Percentiles rank a stretch among this genome's conserved stretches.
Evolutionary conservation across 1,284 basidiomycete genomes (phyloP).

Genomic region (Lignosus rhinocerotis): DNA sequence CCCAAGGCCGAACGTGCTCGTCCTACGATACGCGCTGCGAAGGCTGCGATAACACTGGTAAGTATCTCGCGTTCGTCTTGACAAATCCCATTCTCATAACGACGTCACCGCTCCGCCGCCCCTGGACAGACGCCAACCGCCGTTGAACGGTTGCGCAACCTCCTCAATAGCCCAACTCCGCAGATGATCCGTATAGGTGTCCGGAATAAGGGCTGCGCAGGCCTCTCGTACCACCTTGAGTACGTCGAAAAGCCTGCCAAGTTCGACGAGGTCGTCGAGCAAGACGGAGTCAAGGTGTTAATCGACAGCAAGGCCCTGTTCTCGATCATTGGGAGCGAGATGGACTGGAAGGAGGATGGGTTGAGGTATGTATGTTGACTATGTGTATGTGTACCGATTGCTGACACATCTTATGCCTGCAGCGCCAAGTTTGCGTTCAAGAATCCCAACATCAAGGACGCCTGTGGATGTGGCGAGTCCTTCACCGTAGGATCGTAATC

Average conservation of each 20-base stretch:
- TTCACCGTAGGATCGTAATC: constrained; percentile 55
- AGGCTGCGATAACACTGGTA: constrained; percentile 84
- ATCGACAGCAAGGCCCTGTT: constrained; percentile 98
- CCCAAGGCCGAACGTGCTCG: constrained; percentile 65
- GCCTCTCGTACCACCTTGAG: constrained; percentile 95
- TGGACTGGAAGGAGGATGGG: constrained; percentile 97
- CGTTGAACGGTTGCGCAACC: constrained; percentile 66
- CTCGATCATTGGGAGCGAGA: constrained; percentile 97
- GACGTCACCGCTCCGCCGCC: constrained; percentile 3
- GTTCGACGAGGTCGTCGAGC: constrained; percentile 98
- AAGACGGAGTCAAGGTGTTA: constrained; percentile 91
- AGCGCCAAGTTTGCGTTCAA: constrained; percentile 93
- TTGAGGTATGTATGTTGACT: constrained; percentile 59
- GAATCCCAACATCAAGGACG: constrained; percentile 89
- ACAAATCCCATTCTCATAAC: not conserved
- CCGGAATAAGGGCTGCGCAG: constrained; percentile 98
- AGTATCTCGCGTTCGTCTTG: constrained; percentile 33
- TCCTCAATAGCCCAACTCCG: constrained; percentile 81
- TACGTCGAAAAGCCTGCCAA: constrained; percentile 90
- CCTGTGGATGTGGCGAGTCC: constrained; percentile 93
- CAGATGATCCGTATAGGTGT: constrained; percentile 95
- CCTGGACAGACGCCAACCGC: constrained; percentile 76
- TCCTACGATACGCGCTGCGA: constrained; percentile 71
- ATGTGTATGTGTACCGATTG: no score
- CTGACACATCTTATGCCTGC: constrained; percentile 6